These are phyloP conservation scores for Heteromeles arbutifolia DNA, from an alignment of 306 rosid species.

Conservation along the genomic window DNA sequence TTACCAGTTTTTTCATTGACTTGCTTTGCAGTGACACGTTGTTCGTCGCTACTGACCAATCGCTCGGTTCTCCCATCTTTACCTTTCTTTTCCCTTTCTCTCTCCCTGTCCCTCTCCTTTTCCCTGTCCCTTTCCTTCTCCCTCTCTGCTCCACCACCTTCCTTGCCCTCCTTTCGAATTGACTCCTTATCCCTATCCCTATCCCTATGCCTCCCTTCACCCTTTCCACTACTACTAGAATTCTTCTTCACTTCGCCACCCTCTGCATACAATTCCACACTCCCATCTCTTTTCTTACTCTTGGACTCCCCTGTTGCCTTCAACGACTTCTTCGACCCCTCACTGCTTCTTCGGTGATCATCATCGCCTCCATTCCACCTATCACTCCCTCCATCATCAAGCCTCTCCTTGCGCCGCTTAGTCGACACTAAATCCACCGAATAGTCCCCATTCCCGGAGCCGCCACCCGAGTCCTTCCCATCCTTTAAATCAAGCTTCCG, in stretches of 20 bases:
- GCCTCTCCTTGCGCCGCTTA: conserved; percentile 75
- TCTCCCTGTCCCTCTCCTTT: conserved; percentile 37
- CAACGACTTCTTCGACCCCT: conserved; percentile 57
- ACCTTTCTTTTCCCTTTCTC: conserved; percentile 43
- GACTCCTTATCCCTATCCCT: conserved; percentile 62
- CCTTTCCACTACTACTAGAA: conserved; percentile 34
- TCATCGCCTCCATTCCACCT: conserved; percentile 93
- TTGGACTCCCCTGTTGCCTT: conserved; percentile 59
- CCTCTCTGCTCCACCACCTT: conserved; percentile 45
- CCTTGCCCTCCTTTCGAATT: conserved; percentile 64
- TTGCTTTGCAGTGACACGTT: conserved; percentile 45
- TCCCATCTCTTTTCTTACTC: conserved; percentile 69
- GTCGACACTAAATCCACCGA: conserved; percentile 61
- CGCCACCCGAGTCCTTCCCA: conserved; percentile 35
- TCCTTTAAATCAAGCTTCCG: conserved; percentile 78
- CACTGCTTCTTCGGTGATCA: conserved; percentile 35
- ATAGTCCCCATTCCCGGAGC: conserved; percentile 58
- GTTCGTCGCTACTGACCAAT: conserved; percentile 53
- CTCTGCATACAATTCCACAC: conserved; percentile 57
- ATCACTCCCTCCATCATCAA: conserved; percentile 57
- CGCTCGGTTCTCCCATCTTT: conserved; percentile 63
- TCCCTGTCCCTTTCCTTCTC: conserved; percentile 35
- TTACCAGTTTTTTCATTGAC: conserved; percentile 73
- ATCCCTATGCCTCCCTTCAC: conserved; percentile 75
- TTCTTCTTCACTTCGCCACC: conserved; percentile 69